Evolutionary conservation across 345 rosid species (phyloP).

Genomic region (Euphorbia lathyris): DNA sequence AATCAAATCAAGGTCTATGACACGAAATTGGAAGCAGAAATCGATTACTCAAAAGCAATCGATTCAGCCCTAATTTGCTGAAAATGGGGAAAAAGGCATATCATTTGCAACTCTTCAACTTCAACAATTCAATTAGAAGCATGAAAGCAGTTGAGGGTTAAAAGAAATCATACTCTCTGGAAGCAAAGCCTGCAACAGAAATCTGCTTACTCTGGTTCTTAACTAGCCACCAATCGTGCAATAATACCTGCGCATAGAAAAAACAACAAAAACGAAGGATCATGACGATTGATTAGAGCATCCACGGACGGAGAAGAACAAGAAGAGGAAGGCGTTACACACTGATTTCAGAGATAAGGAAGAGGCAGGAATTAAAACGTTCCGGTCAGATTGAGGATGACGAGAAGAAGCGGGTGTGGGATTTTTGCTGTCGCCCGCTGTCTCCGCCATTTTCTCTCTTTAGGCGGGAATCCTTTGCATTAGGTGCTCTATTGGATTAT

Average conservation of each 20-base stretch:
- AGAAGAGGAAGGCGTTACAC: background rate
- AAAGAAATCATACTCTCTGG: constrained; percentile 23
- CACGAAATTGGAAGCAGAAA: background rate
- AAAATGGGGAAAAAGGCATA: background rate
- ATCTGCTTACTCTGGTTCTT: constrained; percentile 23
- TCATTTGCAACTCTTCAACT: background rate
- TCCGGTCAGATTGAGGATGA: background rate
- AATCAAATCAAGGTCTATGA: background rate
- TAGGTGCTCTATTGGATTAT: too few species aligned
- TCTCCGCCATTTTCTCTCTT: background rate
- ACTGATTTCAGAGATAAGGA: constrained; percentile 15
- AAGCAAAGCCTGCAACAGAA: constrained; percentile 39
- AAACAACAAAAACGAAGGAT: background rate
- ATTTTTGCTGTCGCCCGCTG: background rate
- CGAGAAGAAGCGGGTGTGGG: background rate
- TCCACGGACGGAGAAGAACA: background rate
- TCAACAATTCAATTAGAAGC: background rate
- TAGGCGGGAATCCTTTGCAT: background rate
- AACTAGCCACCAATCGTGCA: constrained; percentile 43
- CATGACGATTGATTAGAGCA: background rate
- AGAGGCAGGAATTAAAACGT: background rate
- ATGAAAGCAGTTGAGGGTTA: background rate
- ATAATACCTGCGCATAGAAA: constrained; percentile 23
- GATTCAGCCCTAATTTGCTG: background rate
- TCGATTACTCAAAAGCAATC: background rate